These are phyloP conservation scores for Plectosphaerella cucumerina DNA, from an alignment of 2,329 filamentous ascomycete species.

Conservation along the genomic window DNA sequence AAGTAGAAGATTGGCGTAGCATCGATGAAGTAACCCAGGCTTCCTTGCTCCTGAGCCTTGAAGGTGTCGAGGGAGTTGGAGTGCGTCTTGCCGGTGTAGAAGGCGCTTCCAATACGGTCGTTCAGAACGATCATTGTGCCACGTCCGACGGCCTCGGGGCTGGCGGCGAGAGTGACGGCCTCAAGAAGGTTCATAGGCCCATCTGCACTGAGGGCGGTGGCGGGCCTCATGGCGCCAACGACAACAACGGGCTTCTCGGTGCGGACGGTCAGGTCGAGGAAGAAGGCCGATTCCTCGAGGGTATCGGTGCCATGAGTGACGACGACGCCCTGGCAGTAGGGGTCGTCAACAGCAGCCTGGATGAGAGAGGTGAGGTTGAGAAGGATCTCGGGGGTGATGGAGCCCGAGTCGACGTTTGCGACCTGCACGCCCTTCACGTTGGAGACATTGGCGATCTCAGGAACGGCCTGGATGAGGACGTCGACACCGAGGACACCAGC, in stretches of 20 bases:
- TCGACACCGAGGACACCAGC: conserved; percentile 42
- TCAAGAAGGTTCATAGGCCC: conserved; percentile 59
- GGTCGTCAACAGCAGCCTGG: conserved; percentile 39
- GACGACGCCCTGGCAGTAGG: conserved; percentile 44
- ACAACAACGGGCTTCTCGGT: conserved; percentile 55
- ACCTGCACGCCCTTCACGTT: conserved; percentile 51
- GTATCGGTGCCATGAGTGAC: conserved; percentile 65
- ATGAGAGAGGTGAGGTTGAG: conserved; percentile 44
- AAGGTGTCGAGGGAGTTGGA: conserved; percentile 62
- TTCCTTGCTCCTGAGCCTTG: conserved; percentile 51
- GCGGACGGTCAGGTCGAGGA: conserved; percentile 53
- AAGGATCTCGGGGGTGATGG: conserved; percentile 44
- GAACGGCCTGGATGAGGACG: conserved; percentile 49
- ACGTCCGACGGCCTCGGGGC: conserved; percentile 37
- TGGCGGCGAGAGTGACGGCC: conserved; percentile 52
- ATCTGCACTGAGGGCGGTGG: conserved; percentile 58
- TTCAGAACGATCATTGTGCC: conserved; percentile 59
- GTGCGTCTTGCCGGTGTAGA: conserved; percentile 58
- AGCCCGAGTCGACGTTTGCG: conserved; percentile 41
- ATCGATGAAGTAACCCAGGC: conserved; percentile 54
- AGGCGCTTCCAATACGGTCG: conserved; percentile 41
- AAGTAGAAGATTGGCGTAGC: conserved; percentile 58
- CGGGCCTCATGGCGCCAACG: conserved; percentile 60
- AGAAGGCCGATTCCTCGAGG: conserved; percentile 60
- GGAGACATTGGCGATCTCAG: conserved; percentile 48